Percentiles rank a stretch among this genome's conserved stretches.
Conservation (phyloP, 306 rosid species). For the Glycine soja region DNA sequence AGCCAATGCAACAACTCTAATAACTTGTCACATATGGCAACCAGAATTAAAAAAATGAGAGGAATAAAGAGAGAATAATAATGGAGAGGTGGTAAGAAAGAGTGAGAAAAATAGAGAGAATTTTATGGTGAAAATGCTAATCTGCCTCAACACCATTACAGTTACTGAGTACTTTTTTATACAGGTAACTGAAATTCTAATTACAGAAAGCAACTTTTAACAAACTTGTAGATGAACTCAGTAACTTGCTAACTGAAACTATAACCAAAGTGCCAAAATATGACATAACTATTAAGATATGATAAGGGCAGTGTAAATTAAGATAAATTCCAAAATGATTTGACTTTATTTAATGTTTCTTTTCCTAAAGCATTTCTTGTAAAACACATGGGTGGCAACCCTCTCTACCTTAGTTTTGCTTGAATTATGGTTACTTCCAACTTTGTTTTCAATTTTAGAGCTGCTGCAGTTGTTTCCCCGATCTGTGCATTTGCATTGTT, state of each 20-base stretch:
- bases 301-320: no score
- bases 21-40: slow-evolving; percentile 12
- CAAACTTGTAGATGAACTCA: slow-evolving; percentile 20
- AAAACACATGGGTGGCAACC: neutral
- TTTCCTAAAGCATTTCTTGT: slow-evolving; percentile 22
- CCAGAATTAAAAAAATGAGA: slow-evolving; percentile 4
- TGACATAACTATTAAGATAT: neutral
- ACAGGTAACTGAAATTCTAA: slow-evolving; percentile 26
- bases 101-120: neutral
- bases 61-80: neutral
- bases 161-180: neutral
- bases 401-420: slow-evolving; percentile 21
- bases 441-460: slow-evolving; percentile 19
- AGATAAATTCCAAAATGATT: slow-evolving; percentile 23
- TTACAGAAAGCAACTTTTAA: slow-evolving; percentile 11
- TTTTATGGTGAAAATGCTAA: slow-evolving; percentile 25
- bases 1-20: neutral
- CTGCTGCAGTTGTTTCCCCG: slow-evolving; percentile 19
- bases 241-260: slow-evolving; percentile 24
- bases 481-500: slow-evolving; percentile 23
- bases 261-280: slow-evolving; percentile 5
- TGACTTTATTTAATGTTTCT: slow-evolving; percentile 3
- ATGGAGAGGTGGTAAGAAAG: neutral
- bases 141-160: slow-evolving; percentile 3
- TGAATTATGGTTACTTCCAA: slow-evolving; percentile 31